Percentiles rank a stretch among this genome's conserved stretches.
These are phyloP conservation scores for Nicotiana obtusifolia DNA, from an alignment of 257 asterid species.

Conservation along the genomic window DNA sequence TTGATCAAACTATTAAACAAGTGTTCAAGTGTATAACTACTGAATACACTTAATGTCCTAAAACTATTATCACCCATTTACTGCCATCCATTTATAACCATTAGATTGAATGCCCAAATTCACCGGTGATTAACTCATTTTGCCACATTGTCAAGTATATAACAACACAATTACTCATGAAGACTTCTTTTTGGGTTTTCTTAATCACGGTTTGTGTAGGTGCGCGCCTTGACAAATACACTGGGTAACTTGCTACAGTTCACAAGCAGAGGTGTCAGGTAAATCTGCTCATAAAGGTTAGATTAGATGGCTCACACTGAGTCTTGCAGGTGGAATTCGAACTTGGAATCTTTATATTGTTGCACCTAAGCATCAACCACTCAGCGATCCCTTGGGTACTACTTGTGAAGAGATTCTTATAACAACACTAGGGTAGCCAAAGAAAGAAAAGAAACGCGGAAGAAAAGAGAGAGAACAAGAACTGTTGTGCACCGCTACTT, in stretches of 20 bases:
- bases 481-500: not conserved
- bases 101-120: not conserved
- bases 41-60: not conserved
- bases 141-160: not conserved
- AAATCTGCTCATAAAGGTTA: not conserved
- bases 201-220: not conserved
- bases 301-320: not conserved
- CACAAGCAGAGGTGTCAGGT: not conserved
- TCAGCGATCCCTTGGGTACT: not conserved
- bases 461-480: not conserved
- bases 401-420: conserved; percentile 2
- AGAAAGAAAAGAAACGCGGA: not conserved
- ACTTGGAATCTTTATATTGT: not conserved
- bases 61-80: not conserved
- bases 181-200: not conserved
- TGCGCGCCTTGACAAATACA: not conserved
- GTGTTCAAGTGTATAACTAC: not conserved
- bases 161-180: not conserved
- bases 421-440: not conserved
- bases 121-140: not conserved
- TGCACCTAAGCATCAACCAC: not conserved
- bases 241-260: not conserved
- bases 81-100: not conserved
- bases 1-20: not conserved
- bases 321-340: not conserved